phyloP scores from a whole-genome alignment of 768 basidiomycete genomes.

The Russula compacta region DNA sequence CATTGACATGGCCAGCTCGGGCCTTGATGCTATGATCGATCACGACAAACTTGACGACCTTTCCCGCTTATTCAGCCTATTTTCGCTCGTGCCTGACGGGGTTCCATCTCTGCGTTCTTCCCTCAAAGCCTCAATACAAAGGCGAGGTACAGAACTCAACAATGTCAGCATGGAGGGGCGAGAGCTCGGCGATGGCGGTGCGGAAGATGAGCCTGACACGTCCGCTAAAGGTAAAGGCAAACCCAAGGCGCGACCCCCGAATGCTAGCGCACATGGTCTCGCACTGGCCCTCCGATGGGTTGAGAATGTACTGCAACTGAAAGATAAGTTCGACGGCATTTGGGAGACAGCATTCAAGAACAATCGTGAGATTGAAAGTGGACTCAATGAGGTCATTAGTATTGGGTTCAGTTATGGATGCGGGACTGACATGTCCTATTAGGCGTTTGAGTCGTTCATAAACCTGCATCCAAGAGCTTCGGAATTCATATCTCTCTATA shows the following conservation, averaged over 20 bases:
- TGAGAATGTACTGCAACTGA: constrained; percentile 79
- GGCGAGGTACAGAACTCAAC: constrained; percentile 76
- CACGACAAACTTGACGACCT: constrained; percentile 68
- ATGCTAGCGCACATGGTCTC: constrained; percentile 39
- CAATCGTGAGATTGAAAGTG: constrained; percentile 71
- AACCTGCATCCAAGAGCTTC: constrained; percentile 81
- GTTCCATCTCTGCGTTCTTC: constrained; percentile 52
- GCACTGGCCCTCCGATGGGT: constrained; percentile 83
- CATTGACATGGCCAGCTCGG: constrained; percentile 73
- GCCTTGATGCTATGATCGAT: constrained; percentile 83
- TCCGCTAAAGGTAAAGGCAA: constrained; percentile 44
- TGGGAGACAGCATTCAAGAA: constrained; percentile 62
- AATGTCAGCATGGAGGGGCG: constrained; percentile 35
- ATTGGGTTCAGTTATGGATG: background rate
- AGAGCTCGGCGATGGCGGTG: constrained; percentile 28
- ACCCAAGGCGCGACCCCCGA: constrained; percentile 32
- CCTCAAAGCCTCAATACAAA: constrained; percentile 61
- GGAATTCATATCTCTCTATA: constrained; percentile 93
- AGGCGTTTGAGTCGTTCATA: constrained; percentile 92
- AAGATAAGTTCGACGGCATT: constrained; percentile 80
- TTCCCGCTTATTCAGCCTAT: constrained; percentile 70
- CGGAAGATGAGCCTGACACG: constrained; percentile 28
- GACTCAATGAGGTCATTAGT: constrained; percentile 65
- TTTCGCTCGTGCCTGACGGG: constrained; percentile 56
- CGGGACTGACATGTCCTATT: background rate